Conservation (phyloP, 352 stramenopile genomes). For the Phytophthora sp. region DNA sequence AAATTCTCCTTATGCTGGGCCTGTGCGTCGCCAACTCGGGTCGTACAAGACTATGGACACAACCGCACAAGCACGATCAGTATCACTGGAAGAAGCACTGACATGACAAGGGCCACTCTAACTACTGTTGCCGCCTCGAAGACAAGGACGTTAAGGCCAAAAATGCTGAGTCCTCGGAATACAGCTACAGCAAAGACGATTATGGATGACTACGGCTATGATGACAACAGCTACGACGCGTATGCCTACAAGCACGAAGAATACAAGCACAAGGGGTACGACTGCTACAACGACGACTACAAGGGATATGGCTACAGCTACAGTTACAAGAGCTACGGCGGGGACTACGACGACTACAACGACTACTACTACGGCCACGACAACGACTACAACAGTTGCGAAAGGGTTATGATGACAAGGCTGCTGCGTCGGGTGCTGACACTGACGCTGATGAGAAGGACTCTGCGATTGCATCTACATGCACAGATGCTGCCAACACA, state of each 20-base stretch:
- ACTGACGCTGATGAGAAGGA: not conserved
- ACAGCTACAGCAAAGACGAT: slow-evolving; percentile 19
- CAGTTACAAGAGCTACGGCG: not conserved
- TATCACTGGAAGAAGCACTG: slow-evolving; percentile 3
- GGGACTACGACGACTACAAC: not conserved
- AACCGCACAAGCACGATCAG: slow-evolving; percentile 16
- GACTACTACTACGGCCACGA: not conserved
- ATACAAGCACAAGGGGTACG: not conserved
- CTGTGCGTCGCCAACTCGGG: slow-evolving; percentile 25
- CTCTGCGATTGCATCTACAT: not conserved
- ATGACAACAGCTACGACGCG: not conserved
- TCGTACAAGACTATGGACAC: slow-evolving; percentile 26
- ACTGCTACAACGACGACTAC: slow-evolving; percentile 1
- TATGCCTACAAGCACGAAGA: not conserved
- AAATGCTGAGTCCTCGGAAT: slow-evolving; percentile 26
- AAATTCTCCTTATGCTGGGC: slow-evolving; percentile 14
- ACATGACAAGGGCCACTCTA: slow-evolving; percentile 18
- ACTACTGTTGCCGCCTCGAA: slow-evolving; percentile 29
- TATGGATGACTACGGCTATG: slow-evolving; percentile 6
- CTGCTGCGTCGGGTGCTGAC: not conserved
- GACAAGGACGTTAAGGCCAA: slow-evolving; percentile 21
- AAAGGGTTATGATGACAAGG: not conserved
- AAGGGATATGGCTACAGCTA: not conserved
- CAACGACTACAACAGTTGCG: not conserved
- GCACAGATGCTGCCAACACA: not conserved